Percentiles rank a stretch among this genome's conserved stretches.
These are phyloP conservation scores for Geotrichum phurueaensis DNA, from an alignment of 1,139 yeast species.

Conservation along the genomic window DNA sequence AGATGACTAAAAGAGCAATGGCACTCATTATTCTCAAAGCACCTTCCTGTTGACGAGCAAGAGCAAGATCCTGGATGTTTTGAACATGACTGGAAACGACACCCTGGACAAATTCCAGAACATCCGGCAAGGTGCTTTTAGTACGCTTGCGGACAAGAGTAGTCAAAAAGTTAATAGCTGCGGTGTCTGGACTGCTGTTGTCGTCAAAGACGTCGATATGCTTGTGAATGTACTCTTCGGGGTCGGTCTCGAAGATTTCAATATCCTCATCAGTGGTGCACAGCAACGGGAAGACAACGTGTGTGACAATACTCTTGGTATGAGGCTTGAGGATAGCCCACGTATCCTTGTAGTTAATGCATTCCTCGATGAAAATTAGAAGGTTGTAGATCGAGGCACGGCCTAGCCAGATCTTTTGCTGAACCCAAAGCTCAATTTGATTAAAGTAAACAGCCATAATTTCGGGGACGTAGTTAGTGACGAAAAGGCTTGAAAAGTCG, in stretches of 20 bases:
- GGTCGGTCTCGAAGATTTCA: slow-evolving; percentile 80
- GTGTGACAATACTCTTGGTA: slow-evolving; percentile 57
- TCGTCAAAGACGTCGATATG: slow-evolving; percentile 71
- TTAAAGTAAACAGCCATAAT: slow-evolving; percentile 57
- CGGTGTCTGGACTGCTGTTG: slow-evolving; percentile 69
- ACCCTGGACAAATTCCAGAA: slow-evolving; percentile 59
- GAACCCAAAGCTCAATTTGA: slow-evolving; percentile 71
- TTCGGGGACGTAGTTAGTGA: slow-evolving; percentile 61
- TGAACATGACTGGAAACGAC: slow-evolving; percentile 44
- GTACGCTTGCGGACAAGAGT: slow-evolving; percentile 65
- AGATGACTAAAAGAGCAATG: slow-evolving; percentile 54
- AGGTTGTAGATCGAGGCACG: slow-evolving; percentile 60
- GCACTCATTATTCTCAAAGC: slow-evolving; percentile 72
- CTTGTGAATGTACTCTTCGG: slow-evolving; percentile 82
- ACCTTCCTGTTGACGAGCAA: slow-evolving; percentile 74
- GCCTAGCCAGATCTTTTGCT: slow-evolving; percentile 60
- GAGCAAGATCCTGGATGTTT: slow-evolving; percentile 44
- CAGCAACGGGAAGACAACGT: slow-evolving; percentile 72
- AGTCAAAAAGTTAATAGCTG: slow-evolving; percentile 70
- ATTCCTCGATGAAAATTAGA: slow-evolving; percentile 64
- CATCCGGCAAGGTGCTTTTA: slow-evolving; percentile 54
- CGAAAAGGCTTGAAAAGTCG: slow-evolving; percentile 33
- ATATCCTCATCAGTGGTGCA: slow-evolving; percentile 65
- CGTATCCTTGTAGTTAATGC: slow-evolving; percentile 58
- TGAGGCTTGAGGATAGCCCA: slow-evolving; percentile 73